Evolutionary conservation across 2,329 filamentous ascomycete genomes (phyloP).

Genomic region (Fusarium gaditjirri): DNA sequence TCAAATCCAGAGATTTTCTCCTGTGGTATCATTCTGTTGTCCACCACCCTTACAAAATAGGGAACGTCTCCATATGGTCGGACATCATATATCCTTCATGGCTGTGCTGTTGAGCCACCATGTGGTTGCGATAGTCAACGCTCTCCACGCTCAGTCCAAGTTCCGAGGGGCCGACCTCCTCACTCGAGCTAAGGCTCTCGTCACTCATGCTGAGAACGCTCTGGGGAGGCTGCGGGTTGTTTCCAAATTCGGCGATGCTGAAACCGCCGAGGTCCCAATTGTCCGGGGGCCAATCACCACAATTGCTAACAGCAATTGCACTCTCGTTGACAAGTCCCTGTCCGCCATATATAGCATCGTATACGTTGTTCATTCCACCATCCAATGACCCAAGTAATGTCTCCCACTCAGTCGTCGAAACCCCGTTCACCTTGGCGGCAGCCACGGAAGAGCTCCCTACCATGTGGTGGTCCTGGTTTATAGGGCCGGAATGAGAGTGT

Average conservation of each 20-base stretch:
- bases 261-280: constrained; percentile 65
- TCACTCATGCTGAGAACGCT: constrained; percentile 68
- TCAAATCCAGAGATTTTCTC: constrained; percentile 14
- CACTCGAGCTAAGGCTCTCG: constrained; percentile 66
- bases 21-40: constrained; percentile 37
- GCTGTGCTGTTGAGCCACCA: constrained; percentile 35
- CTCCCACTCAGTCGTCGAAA: constrained; percentile 82
- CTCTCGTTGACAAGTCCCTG: constrained; percentile 60
- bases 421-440: constrained; percentile 52
- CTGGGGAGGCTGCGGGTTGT: constrained; percentile 57
- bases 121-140: constrained; percentile 48
- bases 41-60: constrained; percentile 28
- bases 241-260: constrained; percentile 60
- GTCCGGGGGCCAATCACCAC: constrained; percentile 65
- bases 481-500: constrained; percentile 44
- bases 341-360: constrained; percentile 82
- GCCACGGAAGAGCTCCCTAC: constrained; percentile 34
- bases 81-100: constrained; percentile 41
- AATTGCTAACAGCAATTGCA: constrained; percentile 54
- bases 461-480: constrained; percentile 43
- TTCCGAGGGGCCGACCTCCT: constrained; percentile 61
- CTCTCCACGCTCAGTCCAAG: constrained; percentile 56
- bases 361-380: constrained; percentile 83
- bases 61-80: constrained; percentile 41
- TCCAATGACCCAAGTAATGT: constrained; percentile 82